Evolutionary conservation across 352 stramenopile species (phyloP), one percentile per base, ranked within the genome.

Genomic region (Phytophthora citrophthora): DNA sequence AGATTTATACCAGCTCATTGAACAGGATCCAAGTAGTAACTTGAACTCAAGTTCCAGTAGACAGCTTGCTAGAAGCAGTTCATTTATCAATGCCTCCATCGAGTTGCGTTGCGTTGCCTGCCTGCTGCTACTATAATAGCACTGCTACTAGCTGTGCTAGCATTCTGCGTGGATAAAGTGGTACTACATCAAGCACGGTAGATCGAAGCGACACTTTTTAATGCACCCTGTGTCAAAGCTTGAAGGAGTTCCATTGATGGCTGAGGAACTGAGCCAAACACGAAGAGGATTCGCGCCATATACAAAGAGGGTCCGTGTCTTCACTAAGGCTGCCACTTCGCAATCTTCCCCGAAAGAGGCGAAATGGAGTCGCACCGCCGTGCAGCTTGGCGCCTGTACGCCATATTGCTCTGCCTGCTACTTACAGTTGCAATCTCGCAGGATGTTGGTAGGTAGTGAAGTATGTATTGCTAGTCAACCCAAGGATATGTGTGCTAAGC

Each of bases 241-340:
- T 54, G 47, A 54, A 20, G 48, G 48, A 44, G n/a, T 20, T 54
- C 27, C 31, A 31, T 54, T 54, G 48, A 44, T 45, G 48, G 48
- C 48, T 54, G 48, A 32, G 16, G 18, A 44, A 47, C 18, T 47
- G 41, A 47, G 9, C 41, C 41, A 26, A 3, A 15, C 5, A 47
- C 16, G 16, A 31, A 47, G 41, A 34, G 1, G 29, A 34, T 47
- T 24, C 20, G 36, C 18, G 23, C 24, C 41, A 31, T 31, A 12
- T 47, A 47, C 36, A 41, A 7, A 10, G 36, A 18, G 36, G 36
- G 15, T 29, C 4, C 26, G 26, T 29, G 20, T 20, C 20, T 1
- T 20, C 20, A 20, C 20, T 20, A 29, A 29, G 26, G 6, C 26
- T 34, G 48, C 31, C 24, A 32, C 23, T 54, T 54, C 31, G 48